Evolutionary conservation across 2,329 filamentous ascomycete genomes (phyloP).

Genomic region (Stagonosporopsis chrysanthemi): DNA sequence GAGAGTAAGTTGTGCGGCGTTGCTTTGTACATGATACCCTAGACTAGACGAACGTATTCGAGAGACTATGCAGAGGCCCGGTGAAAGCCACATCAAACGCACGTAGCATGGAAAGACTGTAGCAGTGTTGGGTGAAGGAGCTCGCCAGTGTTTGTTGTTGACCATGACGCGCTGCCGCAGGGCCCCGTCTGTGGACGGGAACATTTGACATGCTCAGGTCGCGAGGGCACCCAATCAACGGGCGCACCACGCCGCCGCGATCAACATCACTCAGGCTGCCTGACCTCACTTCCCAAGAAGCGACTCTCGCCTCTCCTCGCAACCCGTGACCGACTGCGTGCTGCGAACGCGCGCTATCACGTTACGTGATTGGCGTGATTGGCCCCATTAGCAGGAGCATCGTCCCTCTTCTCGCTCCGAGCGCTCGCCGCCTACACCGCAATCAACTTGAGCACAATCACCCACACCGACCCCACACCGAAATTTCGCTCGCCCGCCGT

Average conservation of each 20-base stretch:
- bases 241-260: constrained; percentile 5
- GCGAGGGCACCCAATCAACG: constrained; percentile 17
- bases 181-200: background rate
- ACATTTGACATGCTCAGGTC: constrained; percentile 9
- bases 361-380: constrained; percentile 28
- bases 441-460: constrained; percentile 8
- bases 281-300: background rate
- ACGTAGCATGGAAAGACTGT: background rate
- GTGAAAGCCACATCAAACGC: background rate
- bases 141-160: constrained; percentile 13
- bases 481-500: constrained; percentile 25
- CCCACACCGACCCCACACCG: constrained; percentile 16
- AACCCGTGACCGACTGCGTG: constrained; percentile 14
- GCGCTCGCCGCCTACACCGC: constrained; percentile 19
- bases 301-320: background rate
- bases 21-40: constrained; percentile 24
- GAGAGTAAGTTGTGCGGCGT: constrained; percentile 25
- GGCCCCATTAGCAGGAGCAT: constrained; percentile 18
- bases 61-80: background rate
- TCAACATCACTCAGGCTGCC: background rate
- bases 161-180: constrained; percentile 13
- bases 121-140: background rate
- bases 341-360: constrained; percentile 17
- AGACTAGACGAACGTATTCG: constrained; percentile 4
- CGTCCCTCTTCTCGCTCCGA: constrained; percentile 21